These are phyloP conservation scores for Trichoderma sp. DNA, from an alignment of 2,329 filamentous ascomycete species.

Conservation along the genomic window DNA sequence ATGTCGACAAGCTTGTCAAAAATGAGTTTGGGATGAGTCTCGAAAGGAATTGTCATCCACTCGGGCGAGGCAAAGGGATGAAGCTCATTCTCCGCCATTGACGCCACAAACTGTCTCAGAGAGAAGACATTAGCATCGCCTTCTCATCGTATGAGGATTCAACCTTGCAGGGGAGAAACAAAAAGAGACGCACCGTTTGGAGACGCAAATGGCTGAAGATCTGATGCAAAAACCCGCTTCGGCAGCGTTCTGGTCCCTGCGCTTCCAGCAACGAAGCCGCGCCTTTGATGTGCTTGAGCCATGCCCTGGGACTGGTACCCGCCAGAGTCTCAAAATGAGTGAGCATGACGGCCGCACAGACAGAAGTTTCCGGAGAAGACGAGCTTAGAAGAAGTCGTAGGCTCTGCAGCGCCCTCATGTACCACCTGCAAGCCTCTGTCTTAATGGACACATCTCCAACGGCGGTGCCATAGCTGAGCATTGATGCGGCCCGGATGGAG, in stretches of 20 bases:
- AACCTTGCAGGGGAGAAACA: rapidly evolving
- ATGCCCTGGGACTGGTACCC: conserved; percentile 15
- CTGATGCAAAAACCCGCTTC: conserved; percentile 19
- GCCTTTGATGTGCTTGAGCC: conserved; percentile 18
- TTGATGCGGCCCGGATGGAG: conserved; percentile 18
- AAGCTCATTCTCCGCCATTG: conserved; percentile 19
- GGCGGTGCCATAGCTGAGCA: conserved; percentile 19
- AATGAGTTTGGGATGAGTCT: conserved; percentile 42
- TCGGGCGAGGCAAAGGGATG: conserved; percentile 40
- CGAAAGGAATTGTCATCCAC: conserved; percentile 46
- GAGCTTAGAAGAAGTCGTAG: not conserved
- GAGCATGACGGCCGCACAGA: conserved; percentile 22
- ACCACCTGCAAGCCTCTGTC: conserved; percentile 20
- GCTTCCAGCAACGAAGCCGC: conserved; percentile 18
- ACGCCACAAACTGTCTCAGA: conserved; percentile 16
- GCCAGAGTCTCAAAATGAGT: conserved; percentile 21
- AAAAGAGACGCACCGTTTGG: conserved; percentile 14
- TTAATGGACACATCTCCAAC: conserved; percentile 7
- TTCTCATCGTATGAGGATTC: not conserved
- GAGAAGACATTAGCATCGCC: not conserved
- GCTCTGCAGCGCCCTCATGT: conserved; percentile 15
- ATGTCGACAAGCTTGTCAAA: conserved; percentile 47
- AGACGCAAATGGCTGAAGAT: conserved; percentile 21
- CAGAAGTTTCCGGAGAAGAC: not conserved
- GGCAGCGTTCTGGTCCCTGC: conserved; percentile 16